Base-by-base conservation (phyloP, 2,329 filamentous ascomycete genomes). In the Aspergillus eucalypticola region DNA sequence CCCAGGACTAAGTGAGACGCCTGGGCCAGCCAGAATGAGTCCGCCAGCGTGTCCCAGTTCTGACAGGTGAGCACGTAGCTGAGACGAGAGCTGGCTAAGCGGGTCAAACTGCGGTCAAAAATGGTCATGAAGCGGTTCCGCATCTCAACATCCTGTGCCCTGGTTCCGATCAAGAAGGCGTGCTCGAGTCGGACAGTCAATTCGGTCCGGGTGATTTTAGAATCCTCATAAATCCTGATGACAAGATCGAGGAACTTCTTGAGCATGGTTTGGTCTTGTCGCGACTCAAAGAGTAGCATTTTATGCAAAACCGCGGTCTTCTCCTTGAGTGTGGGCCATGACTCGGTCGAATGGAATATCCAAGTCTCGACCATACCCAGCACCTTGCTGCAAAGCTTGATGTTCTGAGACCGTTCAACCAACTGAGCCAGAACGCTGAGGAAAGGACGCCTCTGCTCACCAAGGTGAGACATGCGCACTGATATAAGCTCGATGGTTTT, bases 281-380 rank as follows among this genome's bases (percentile, higher is more conserved):
- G 86, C 59, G 91, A 87, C 76, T 99, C 95, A 67, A 99, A 99
- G 0, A 93, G 88, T 15, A 98, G 81, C 95, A 99, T 99, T 79
- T 99, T 99, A 70, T 96, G 93, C n/a, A 99, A 80, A 1, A 99
- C 95, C 1, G 96, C 96, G 0, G 94, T 98, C 81, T 99, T 99
- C 78, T 99, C 96, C 76, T 99, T 99, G 1, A 99, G 83, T 0
- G 95, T 99, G 0, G 95, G 95, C 84, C 95, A 97, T 2, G 92
- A 95, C 64, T 96, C 95, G 60, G 92, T 93, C 0, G 92, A 95
- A 66, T 92, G 87, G 81, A 99, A 99, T 5, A 99, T 91, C 96
- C 96, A 99, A 32, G 84, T 86, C 73, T 98, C 94, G 3, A 97
- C 94, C 86, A 99, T 94, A 54, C 89, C 87, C 27, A 99, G 81